Evolutionary conservation across 352 stramenopile species (phyloP).

Genomic region (Phytophthora megakarya): DNA sequence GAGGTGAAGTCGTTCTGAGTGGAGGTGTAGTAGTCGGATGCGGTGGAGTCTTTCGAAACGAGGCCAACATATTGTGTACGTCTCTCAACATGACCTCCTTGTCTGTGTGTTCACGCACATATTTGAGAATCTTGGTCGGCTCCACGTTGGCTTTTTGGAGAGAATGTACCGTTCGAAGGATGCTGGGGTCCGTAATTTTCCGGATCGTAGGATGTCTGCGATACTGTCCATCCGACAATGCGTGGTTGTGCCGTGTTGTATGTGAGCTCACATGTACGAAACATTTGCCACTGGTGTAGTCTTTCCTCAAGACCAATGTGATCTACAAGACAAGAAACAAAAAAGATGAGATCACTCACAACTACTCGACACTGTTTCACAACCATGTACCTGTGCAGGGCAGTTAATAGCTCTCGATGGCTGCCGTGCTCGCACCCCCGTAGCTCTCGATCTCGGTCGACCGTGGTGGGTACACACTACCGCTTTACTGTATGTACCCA

Average conservation of each 20-base stretch:
- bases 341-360: neutral
- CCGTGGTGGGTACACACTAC: constrained; percentile 38
- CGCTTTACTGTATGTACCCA: constrained; percentile 34
- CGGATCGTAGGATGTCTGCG: constrained; percentile 32
- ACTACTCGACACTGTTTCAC: neutral
- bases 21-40: neutral
- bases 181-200: constrained; percentile 25
- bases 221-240: constrained; percentile 30
- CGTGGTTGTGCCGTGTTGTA: constrained; percentile 30
- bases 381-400: constrained; percentile 22
- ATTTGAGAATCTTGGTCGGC: constrained; percentile 34
- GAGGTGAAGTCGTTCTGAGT: neutral
- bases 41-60: constrained; percentile 17
- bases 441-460: constrained; percentile 18
- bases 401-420: constrained; percentile 33
- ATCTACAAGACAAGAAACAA: constrained; percentile 26
- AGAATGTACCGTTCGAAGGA: constrained; percentile 27
- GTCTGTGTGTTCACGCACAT: constrained; percentile 35
- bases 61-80: constrained; percentile 35
- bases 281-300: constrained; percentile 25
- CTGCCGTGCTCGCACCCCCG: constrained; percentile 12
- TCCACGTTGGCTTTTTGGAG: constrained; percentile 31
- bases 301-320: constrained; percentile 25
- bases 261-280: constrained; percentile 37
- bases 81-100: constrained; percentile 28